A percentile compares a stretch with the other conserved stretches of the same genome.
Conservation (phyloP, 352 stramenopile species). For the Aphanomyces astaci region DNA sequence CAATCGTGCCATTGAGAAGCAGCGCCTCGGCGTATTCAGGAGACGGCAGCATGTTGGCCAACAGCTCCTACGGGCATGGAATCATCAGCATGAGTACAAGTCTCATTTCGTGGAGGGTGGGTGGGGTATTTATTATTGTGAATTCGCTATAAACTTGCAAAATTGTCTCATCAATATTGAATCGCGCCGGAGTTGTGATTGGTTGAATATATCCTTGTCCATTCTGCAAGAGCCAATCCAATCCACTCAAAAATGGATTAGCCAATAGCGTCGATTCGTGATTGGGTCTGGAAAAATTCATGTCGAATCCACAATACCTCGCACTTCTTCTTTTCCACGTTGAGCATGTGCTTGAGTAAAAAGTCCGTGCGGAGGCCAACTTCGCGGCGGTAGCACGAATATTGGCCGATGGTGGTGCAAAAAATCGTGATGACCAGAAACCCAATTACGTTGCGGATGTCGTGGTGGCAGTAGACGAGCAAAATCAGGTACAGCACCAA, state of each 20-base stretch:
- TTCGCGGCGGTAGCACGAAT: constrained; percentile 53
- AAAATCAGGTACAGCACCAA: constrained; percentile 35
- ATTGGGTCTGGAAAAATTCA: no score
- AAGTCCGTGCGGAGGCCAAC: constrained; percentile 62
- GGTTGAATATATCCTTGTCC: no score
- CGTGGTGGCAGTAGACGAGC: constrained; percentile 7
- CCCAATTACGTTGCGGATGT: constrained; percentile 21
- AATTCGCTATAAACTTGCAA: no score
- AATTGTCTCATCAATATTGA: no score
- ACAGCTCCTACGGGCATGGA: constrained; percentile 37
- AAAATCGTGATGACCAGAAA: constrained; percentile 14
- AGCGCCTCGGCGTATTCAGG: constrained; percentile 60
- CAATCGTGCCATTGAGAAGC: constrained; percentile 62
- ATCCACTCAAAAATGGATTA: no score
- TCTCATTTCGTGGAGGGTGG: not conserved
- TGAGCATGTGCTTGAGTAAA: constrained; percentile 67
- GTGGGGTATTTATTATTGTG: no score
- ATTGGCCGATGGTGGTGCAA: constrained; percentile 31
- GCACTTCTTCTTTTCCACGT: constrained; percentile 71
- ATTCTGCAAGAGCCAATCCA: no score
- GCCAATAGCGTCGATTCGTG: no score
- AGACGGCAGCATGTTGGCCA: constrained; percentile 81
- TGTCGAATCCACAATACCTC: no score
- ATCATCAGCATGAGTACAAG: not conserved
- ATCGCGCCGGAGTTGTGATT: no score